phyloP scores from a whole-genome alignment of 495 filamentous ascomycete species.

The Darksidea phi region DNA sequence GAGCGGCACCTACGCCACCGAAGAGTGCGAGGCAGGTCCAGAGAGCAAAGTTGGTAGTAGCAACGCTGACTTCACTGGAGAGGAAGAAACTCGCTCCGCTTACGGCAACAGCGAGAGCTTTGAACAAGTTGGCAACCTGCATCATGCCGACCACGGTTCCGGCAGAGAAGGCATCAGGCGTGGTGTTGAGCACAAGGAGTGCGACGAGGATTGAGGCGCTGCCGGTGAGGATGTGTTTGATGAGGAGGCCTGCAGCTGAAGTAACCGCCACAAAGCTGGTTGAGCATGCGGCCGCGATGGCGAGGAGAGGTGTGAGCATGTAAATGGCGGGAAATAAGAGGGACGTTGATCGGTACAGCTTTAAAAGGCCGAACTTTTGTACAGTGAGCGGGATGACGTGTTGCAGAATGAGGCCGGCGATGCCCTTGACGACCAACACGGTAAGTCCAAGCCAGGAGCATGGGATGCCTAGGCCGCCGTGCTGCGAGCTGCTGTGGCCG shows the following conservation, averaged over 20 bases:
- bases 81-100: conserved; percentile 48
- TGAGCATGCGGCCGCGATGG: conserved; percentile 37
- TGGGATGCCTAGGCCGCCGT: conserved; percentile 49
- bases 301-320: conserved; percentile 42
- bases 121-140: conserved; percentile 46
- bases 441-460: conserved; percentile 46
- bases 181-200: conserved; percentile 48
- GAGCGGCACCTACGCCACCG: conserved; percentile 42
- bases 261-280: conserved; percentile 37
- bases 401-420: conserved; percentile 43
- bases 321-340: conserved; percentile 48
- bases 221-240: conserved; percentile 45
- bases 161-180: conserved; percentile 48
- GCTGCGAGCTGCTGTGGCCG: conserved; percentile 45
- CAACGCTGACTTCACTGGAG: conserved; percentile 43
- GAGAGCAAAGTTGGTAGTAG: conserved; percentile 43
- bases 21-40: conserved; percentile 45
- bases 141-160: conserved; percentile 51
- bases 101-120: conserved; percentile 47
- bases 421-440: conserved; percentile 41
- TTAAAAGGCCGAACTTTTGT: conserved; percentile 44
- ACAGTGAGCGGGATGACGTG: conserved; percentile 39
- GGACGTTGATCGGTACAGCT: conserved; percentile 43
- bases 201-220: conserved; percentile 45
- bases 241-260: conserved; percentile 43